Evolutionary conservation across 768 basidiomycete species (phyloP).

Genomic region (Serendipita sp.): DNA sequence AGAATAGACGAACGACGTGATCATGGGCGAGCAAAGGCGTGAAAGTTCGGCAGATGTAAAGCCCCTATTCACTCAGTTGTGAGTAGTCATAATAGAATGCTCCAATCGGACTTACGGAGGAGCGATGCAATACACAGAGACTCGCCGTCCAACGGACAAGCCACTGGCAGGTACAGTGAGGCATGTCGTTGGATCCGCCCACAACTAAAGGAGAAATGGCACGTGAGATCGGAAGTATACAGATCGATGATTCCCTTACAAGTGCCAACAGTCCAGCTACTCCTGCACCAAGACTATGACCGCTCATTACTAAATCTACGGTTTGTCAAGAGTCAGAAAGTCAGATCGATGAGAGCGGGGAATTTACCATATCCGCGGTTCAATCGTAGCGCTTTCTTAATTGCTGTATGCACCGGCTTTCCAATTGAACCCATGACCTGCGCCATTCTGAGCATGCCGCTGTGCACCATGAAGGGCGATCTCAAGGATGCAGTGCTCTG

Average conservation of each 20-base stretch:
- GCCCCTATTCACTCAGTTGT: constrained; percentile 30
- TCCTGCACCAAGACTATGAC: constrained; percentile 74
- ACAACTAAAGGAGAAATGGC: constrained; percentile 37
- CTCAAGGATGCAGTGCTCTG: constrained; percentile 21
- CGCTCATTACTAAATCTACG: constrained; percentile 57
- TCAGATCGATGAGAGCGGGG: constrained; percentile 8
- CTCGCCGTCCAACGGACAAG: constrained; percentile 17
- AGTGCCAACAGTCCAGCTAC: constrained; percentile 61
- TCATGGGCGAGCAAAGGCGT: constrained; percentile 42
- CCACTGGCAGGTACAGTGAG: constrained; percentile 24
- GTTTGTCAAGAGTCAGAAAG: not conserved
- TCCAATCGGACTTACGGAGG: constrained; percentile 42
- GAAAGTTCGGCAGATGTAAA: constrained; percentile 46
- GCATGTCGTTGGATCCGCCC: constrained; percentile 71
- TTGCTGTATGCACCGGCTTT: constrained; percentile 62
- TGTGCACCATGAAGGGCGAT: constrained; percentile 46
- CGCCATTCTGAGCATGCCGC: constrained; percentile 69
- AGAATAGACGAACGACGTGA: constrained; percentile 68
- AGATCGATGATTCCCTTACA: constrained; percentile 27
- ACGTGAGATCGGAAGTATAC: constrained; percentile 7
- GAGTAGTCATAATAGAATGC: not conserved
- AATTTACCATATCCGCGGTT: constrained; percentile 55
- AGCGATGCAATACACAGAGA: constrained; percentile 64
- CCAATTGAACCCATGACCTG: constrained; percentile 61
- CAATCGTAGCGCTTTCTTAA: constrained; percentile 47